phyloP scores from a whole-genome alignment of 352 stramenopile species.

The Pythium folliculosum region DNA sequence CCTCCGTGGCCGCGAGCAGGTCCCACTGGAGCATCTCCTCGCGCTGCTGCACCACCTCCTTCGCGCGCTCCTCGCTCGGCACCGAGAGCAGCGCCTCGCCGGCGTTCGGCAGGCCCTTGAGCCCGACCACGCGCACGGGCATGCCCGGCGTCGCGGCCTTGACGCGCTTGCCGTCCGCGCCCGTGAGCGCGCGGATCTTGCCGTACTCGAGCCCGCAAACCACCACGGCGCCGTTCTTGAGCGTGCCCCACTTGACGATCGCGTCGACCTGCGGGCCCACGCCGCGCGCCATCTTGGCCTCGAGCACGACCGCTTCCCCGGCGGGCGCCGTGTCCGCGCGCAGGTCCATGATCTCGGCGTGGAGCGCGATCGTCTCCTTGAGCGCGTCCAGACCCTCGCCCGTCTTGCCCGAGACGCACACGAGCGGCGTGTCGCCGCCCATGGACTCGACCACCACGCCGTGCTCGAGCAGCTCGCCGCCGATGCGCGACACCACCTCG shows the following conservation, averaged over 20 bases:
- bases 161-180: constrained; percentile 76
- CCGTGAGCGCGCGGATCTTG: constrained; percentile 87
- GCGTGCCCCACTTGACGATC: constrained; percentile 97
- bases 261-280: constrained; percentile 95
- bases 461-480: constrained; percentile 90
- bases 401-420: constrained; percentile 96
- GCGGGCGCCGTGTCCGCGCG: constrained; percentile 87
- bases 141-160: constrained; percentile 90
- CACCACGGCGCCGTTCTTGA: constrained; percentile 94
- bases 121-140: constrained; percentile 88
- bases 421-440: constrained; percentile 92
- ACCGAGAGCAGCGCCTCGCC: constrained; percentile 79
- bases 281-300: constrained; percentile 93
- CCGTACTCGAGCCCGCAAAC: constrained; percentile 95
- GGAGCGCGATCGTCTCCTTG: constrained; percentile 96
- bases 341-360: constrained; percentile 96
- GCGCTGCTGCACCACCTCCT: constrained; percentile 75
- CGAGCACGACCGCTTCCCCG: constrained; percentile 95
- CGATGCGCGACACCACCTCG: constrained; percentile 69
- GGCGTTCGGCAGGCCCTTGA: constrained; percentile 84
- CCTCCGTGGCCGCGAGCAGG: constrained; percentile 59
- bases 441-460: constrained; percentile 95
- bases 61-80: constrained; percentile 70
- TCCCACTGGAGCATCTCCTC: constrained; percentile 78
- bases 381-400: constrained; percentile 94